Conservation (phyloP, 306 rosid species). For the Pueraria montana region DNA sequence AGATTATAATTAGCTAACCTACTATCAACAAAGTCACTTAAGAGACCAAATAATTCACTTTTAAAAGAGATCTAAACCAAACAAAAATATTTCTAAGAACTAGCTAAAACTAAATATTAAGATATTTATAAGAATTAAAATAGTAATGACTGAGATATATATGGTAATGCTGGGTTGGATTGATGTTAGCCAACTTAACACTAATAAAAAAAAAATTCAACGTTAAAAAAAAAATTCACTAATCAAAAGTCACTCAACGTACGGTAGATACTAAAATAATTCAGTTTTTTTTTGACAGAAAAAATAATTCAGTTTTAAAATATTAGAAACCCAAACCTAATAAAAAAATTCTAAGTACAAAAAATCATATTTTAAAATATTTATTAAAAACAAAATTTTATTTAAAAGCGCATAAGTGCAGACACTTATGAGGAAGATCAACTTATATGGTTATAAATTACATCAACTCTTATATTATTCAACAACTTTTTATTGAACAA, state of each 20-base stretch:
- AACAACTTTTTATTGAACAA: too few species aligned
- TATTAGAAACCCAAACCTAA: not conserved
- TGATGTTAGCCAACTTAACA: too few species aligned
- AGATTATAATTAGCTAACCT: not conserved
- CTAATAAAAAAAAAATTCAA: too few species aligned
- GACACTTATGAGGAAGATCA: not conserved
- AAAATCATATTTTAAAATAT: not conserved
- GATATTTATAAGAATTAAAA: not conserved
- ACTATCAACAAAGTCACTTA: not conserved
- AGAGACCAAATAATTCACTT: not conserved
- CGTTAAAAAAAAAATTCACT: too few species aligned
- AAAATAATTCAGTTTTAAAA: not conserved
- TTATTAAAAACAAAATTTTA: too few species aligned
- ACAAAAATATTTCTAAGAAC: not conserved
- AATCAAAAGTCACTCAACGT: too few species aligned
- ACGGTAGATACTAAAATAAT: not conserved
- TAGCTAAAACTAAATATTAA: not conserved
- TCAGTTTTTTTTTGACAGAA: too few species aligned
- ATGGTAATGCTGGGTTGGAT: too few species aligned
- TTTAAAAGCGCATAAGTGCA: not conserved
- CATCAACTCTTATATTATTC: too few species aligned
- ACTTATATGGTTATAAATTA: too few species aligned
- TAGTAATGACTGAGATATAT: not conserved
- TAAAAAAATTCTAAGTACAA: not conserved
- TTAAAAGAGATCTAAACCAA: not conserved